phyloP scores from a whole-genome alignment of 495 filamentous ascomycete genomes.

The Cercophora sp. region DNA sequence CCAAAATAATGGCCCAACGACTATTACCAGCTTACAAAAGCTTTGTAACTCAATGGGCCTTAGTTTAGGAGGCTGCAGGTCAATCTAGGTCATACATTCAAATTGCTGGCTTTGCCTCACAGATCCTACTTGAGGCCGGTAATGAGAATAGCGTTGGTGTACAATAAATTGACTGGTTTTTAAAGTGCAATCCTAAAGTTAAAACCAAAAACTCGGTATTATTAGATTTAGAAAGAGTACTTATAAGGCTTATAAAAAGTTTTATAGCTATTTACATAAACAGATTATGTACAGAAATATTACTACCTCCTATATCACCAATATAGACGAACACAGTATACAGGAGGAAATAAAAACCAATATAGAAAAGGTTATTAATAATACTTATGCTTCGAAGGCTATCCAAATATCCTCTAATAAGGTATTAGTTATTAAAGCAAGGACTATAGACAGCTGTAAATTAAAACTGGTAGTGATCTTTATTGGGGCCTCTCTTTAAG shows the following conservation, averaged over 20 bases:
- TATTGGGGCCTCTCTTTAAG: conserved; percentile 3
- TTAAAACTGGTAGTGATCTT: conserved; percentile 4
- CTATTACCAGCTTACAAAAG: background rate
- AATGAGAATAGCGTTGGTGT: background rate
- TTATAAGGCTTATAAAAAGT: background rate
- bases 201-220: background rate
- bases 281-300: background rate
- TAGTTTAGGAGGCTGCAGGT: conserved; percentile 1
- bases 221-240: background rate
- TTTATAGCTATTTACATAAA: background rate
- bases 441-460: background rate
- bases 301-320: background rate
- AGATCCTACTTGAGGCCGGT: background rate
- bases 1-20: no score
- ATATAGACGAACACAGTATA: conserved; percentile 6
- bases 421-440: conserved; percentile 5
- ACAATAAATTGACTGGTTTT: background rate
- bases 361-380: background rate
- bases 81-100: background rate
- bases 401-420: background rate
- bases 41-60: background rate
- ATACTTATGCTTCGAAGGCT: background rate
- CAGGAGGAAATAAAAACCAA: no score
- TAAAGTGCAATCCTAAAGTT: background rate
- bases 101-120: background rate